Evolutionary conservation across 2,329 filamentous ascomycete genomes (phyloP), one percentile per base, ranked within the genome.

Genomic region (Canariomyces notabilis): DNA sequence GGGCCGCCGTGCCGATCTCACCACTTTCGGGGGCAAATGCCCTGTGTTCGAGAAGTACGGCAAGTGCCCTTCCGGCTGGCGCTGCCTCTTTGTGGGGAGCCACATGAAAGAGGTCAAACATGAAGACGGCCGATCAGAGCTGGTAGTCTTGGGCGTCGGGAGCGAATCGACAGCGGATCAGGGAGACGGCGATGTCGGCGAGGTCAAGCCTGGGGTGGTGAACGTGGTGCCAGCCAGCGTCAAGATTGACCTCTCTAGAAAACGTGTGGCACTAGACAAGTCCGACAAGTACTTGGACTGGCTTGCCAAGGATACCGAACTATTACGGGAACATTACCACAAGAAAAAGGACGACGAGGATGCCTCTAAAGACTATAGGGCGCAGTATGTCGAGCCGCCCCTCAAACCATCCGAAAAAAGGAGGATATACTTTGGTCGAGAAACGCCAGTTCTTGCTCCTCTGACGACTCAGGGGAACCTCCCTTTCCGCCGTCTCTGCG

Each of bases 381-480:
- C 93, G 6, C 76, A 77, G 48, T 97, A 85, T 62, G 76, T 81
- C n/a, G 90, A 97, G 50, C 83, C 89, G 19, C 91, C 91, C 0
- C 83, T 96, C 61, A 80, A 85, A 60, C 83, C 93, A 2, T 96
- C 91, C 0, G 93, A 98, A 70, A 98, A 98, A 72, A 80, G 93
- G 48, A 82, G 83, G 41, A 75, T 98, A 46, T 97, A 98, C 69
- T 97, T 97, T 66, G 90, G 90, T 5, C 81, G 84, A 1, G 91
- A 97, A 64, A 98, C 93, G 2, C 93, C 93, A 0, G 81, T 90
- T 9, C 73, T 98, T n/a, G 93, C 93, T 4, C 93, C 93, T 29
- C 75, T 98, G 39, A 98, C 93, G 1, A 98, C 93, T 0, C 93
- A 97, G 68, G 93, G 93, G 37, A 98, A 98, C 60, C 75, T 97